phyloP scores from a whole-genome alignment of 2,329 filamentous ascomycete species.

The Aspergillus sp. region DNA sequence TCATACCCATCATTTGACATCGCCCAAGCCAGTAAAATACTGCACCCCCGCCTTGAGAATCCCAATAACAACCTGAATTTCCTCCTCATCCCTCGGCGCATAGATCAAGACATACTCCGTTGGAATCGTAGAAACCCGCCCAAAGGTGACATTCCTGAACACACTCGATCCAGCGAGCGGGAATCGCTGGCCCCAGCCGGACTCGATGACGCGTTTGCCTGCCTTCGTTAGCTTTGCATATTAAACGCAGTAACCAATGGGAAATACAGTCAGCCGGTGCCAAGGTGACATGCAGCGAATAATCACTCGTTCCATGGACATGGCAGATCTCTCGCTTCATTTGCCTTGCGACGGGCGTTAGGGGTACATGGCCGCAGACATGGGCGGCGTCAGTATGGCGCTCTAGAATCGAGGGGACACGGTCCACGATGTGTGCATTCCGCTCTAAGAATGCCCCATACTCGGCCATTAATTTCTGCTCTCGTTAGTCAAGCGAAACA shows the following conservation, averaged over 20 bases:
- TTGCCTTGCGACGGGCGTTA: slow-evolving; percentile 16
- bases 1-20: not conserved
- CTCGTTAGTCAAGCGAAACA: not conserved
- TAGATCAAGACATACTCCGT: slow-evolving; percentile 34
- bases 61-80: slow-evolving; percentile 30
- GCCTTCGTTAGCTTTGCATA: not conserved
- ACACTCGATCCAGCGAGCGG: slow-evolving; percentile 55
- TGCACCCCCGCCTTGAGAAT: slow-evolving; percentile 33
- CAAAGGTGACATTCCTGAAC: slow-evolving; percentile 57
- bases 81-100: slow-evolving; percentile 33
- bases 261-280: slow-evolving; percentile 71
- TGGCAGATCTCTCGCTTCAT: slow-evolving; percentile 74
- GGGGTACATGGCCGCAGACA: slow-evolving; percentile 22
- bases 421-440: slow-evolving; percentile 30
- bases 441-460: slow-evolving; percentile 24
- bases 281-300: slow-evolving; percentile 74
- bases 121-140: slow-evolving; percentile 19
- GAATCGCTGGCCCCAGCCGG: slow-evolving; percentile 74
- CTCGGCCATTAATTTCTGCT: slow-evolving; percentile 24
- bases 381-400: slow-evolving; percentile 27
- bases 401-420: slow-evolving; percentile 26
- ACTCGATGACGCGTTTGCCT: slow-evolving; percentile 63
- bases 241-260: not conserved
- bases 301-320: slow-evolving; percentile 68
- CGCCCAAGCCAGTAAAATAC: slow-evolving; percentile 26